These are phyloP conservation scores for Trichoderma gamsii DNA, from an alignment of 495 filamentous ascomycete species.

Conservation along the genomic window DNA sequence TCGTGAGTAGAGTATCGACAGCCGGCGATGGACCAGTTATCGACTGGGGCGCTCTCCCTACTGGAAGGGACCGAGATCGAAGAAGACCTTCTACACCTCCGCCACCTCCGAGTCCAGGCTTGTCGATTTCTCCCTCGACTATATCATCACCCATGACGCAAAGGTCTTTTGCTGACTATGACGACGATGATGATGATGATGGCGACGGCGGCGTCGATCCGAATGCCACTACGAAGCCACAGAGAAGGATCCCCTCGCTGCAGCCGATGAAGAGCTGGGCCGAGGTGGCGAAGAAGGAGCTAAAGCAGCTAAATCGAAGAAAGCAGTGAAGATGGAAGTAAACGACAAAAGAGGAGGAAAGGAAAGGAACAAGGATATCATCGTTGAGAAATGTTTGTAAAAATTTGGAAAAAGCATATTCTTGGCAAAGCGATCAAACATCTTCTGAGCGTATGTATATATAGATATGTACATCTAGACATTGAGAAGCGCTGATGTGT, in stretches of 20 bases:
- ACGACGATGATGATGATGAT: not conserved
- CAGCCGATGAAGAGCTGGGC: constrained; percentile 10
- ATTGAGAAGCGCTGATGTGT: not conserved
- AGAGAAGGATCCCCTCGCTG: not conserved
- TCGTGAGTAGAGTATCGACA: not conserved
- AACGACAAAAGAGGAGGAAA: not conserved
- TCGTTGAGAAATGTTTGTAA: not conserved
- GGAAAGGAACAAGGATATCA: not conserved
- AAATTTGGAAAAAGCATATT: not conserved
- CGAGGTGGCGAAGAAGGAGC: not conserved
- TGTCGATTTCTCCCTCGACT: constrained; percentile 1
- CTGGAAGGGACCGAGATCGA: not conserved
- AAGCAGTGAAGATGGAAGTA: not conserved
- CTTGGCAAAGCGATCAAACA: not conserved
- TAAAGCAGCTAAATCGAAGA: not conserved
- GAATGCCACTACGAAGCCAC: not conserved
- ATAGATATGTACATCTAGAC: not conserved
- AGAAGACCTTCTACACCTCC: not conserved
- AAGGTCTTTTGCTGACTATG: not conserved
- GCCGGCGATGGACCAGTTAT: not conserved
- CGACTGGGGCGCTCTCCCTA: not conserved
- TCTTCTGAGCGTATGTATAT: not conserved
- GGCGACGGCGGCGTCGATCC: not conserved
- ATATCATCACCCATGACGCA: not conserved
- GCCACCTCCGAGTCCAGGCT: not conserved